Evolutionary conservation across 2,329 filamentous ascomycete species (phyloP).

Genomic region (Phialocephala sp.): DNA sequence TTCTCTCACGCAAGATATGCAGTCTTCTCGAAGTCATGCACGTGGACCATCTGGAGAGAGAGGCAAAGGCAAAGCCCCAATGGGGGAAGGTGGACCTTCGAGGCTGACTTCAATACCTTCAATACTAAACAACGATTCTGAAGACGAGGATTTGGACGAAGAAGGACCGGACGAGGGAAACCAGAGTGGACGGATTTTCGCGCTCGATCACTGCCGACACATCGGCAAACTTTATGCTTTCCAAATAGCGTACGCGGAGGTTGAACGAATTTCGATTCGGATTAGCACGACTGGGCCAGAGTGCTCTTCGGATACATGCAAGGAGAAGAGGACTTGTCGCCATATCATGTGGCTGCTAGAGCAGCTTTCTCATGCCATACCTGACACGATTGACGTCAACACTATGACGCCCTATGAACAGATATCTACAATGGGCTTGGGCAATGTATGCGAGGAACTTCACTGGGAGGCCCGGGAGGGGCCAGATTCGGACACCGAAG

Average conservation of each 20-base stretch:
- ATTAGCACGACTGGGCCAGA: slow-evolving; percentile 30
- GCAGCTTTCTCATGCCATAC: slow-evolving; percentile 27
- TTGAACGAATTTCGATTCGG: slow-evolving; percentile 35
- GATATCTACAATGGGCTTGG: slow-evolving; percentile 34
- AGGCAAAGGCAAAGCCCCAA: slow-evolving; percentile 32
- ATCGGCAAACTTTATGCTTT: slow-evolving; percentile 36
- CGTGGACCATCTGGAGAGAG: slow-evolving; percentile 23
- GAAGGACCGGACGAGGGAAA: slow-evolving; percentile 15
- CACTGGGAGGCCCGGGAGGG: slow-evolving; percentile 38
- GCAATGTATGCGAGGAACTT: slow-evolving; percentile 37
- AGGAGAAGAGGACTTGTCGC: slow-evolving; percentile 28
- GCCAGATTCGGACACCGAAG: slow-evolving; percentile 29
- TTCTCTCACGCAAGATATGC: slow-evolving; percentile 39
- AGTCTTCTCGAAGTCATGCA: slow-evolving; percentile 30
- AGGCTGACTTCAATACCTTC: slow-evolving; percentile 23
- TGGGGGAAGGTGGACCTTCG: slow-evolving; percentile 1
- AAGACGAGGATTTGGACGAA: slow-evolving; percentile 26
- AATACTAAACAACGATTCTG: slow-evolving; percentile 23
- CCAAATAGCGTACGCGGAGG: slow-evolving; percentile 38
- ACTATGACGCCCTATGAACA: slow-evolving; percentile 32
- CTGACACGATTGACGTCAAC: not conserved
- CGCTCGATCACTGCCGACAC: slow-evolving; percentile 38
- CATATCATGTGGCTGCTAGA: slow-evolving; percentile 38
- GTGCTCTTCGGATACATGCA: slow-evolving; percentile 34
- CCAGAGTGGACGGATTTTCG: slow-evolving; percentile 23